A percentile compares a stretch with the other conserved stretches of the same genome.
phyloP scores from a whole-genome alignment of 129 eudicot genomes.

The Dittrichia graveolens region DNA sequence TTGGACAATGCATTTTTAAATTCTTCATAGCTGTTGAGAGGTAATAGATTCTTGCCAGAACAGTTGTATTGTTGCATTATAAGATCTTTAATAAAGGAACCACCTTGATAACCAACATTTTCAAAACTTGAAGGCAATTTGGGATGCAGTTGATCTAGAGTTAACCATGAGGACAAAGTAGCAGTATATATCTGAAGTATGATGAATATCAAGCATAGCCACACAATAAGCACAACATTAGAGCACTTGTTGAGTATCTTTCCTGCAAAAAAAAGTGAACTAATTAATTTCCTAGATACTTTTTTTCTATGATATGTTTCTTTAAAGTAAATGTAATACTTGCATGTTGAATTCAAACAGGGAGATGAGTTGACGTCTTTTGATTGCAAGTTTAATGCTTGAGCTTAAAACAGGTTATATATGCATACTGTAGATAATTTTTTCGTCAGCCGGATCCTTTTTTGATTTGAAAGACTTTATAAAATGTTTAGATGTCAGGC shows the following conservation, averaged over 20 bases:
- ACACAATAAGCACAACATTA: constrained; percentile 34
- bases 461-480: too few relatives aligned
- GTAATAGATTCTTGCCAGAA: background rate
- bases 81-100: constrained; percentile 23
- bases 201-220: constrained; percentile 35
- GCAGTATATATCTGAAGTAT: constrained; percentile 29
- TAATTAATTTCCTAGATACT: background rate
- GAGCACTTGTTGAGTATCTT: constrained; percentile 33
- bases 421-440: too few relatives aligned
- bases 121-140: constrained; percentile 21
- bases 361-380: too few relatives aligned
- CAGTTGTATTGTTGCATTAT: background rate
- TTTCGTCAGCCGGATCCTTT: too few relatives aligned
- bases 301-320: background rate
- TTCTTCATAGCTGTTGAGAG: constrained; percentile 26
- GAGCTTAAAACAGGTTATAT: too few relatives aligned
- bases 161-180: constrained; percentile 36
- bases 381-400: too few relatives aligned
- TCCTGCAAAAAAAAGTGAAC: background rate
- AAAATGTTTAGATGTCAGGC: too few relatives aligned
- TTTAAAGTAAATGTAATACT: background rate
- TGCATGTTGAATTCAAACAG: too few relatives aligned
- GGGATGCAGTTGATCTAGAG: constrained; percentile 31
- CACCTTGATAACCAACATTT: constrained; percentile 21
- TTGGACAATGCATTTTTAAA: constrained; percentile 22